A percentile compares a stretch with the other conserved stretches of the same genome.
These are phyloP conservation scores for Schizochytrium sp. DNA, from an alignment of 108 stramenopile genomes.

Conservation along the genomic window DNA sequence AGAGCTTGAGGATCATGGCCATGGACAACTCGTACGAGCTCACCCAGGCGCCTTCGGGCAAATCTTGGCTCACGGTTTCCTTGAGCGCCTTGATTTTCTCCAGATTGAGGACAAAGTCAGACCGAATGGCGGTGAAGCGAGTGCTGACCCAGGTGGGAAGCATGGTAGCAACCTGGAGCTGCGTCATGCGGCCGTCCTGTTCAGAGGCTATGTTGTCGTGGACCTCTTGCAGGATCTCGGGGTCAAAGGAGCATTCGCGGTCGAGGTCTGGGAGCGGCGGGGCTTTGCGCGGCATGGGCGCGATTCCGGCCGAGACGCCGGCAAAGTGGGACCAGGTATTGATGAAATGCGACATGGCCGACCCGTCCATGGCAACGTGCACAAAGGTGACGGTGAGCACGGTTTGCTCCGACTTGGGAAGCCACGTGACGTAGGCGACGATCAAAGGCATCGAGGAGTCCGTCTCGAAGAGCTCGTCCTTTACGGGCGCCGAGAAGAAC, in stretches of 20 bases:
- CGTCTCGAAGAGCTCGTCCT: background rate
- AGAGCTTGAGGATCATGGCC: background rate
- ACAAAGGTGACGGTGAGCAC: background rate
- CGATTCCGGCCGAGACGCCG: background rate
- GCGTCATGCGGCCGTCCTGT: background rate
- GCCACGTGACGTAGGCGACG: background rate
- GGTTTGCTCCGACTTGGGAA: background rate
- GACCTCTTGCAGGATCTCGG: background rate
- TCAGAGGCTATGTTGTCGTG: background rate
- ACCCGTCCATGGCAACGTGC: background rate
- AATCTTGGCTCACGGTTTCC: background rate
- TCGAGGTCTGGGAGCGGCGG: background rate
- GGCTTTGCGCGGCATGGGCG: background rate
- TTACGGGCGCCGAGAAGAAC: background rate
- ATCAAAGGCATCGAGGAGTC: background rate
- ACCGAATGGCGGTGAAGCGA: background rate
- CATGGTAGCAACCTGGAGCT: background rate
- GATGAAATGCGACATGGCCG: background rate
- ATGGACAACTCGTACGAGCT: background rate
- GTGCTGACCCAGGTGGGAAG: background rate
- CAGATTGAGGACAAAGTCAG: background rate
- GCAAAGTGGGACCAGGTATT: background rate
- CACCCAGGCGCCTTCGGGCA: background rate
- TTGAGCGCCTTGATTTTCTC: background rate
- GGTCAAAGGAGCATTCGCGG: background rate